Evolutionary conservation across 2,329 filamentous ascomycete species (phyloP).

Genomic region (Canariomyces notabilis): DNA sequence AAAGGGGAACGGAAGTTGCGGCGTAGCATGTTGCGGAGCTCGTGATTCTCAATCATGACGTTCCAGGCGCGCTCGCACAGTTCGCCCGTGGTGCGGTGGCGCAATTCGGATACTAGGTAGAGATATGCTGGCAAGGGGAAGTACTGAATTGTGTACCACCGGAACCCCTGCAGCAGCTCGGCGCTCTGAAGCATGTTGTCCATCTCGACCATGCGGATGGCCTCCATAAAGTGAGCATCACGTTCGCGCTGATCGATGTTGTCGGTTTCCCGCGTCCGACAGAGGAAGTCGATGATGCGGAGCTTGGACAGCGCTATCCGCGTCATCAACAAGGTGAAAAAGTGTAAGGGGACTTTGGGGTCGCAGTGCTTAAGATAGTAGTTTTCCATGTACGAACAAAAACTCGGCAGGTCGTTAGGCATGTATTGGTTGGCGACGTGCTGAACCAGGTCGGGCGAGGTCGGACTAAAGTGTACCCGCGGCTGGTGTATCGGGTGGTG

Average conservation of each 20-base stretch:
- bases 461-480: conserved; percentile 31
- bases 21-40: conserved; percentile 42
- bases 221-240: conserved; percentile 49
- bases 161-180: conserved; percentile 47
- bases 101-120: conserved; percentile 53
- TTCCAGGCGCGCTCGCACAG: conserved; percentile 56
- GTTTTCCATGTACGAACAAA: conserved; percentile 50
- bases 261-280: conserved; percentile 37
- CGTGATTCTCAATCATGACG: conserved; percentile 51
- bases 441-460: conserved; percentile 40
- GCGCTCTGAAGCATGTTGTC: conserved; percentile 52
- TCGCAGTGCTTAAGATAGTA: conserved; percentile 54
- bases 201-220: conserved; percentile 55
- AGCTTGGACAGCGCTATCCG: conserved; percentile 52
- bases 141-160: conserved; percentile 56
- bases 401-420: conserved; percentile 49
- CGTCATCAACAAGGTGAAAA: conserved; percentile 55
- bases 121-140: conserved; percentile 59
- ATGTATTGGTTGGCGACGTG: conserved; percentile 48
- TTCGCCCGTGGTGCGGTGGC: conserved; percentile 46
- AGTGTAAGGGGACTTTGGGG: conserved; percentile 53
- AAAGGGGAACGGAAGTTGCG: conserved; percentile 50
- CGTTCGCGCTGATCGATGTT: conserved; percentile 41
- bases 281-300: conserved; percentile 50
- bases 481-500: conserved; percentile 20